Evolutionary conservation across 2,329 filamentous ascomycete species (phyloP).

Genomic region (Botryotinia convoluta): DNA sequence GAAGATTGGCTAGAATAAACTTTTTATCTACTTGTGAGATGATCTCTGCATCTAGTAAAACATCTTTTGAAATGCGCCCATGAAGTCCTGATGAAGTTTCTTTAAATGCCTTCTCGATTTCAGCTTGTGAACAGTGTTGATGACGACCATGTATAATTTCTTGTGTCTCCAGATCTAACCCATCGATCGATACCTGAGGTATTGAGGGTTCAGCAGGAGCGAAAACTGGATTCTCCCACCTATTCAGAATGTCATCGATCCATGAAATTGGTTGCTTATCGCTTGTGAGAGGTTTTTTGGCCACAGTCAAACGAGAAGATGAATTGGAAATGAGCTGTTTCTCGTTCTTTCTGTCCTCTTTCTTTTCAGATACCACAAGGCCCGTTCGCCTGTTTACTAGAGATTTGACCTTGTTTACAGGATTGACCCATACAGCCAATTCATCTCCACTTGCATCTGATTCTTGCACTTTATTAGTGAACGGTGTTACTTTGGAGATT

Average conservation of each 20-base stretch:
- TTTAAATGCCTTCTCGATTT: conserved; percentile 35
- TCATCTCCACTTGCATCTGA: conserved; percentile 37
- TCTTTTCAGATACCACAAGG: conserved; percentile 39
- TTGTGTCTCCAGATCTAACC: conserved; percentile 31
- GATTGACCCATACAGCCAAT: conserved; percentile 58
- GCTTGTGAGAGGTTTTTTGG: conserved; percentile 32
- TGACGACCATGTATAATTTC: conserved; percentile 29
- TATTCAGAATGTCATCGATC: conserved; percentile 58
- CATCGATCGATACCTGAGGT: conserved; percentile 42
- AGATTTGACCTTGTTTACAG: conserved; percentile 51
- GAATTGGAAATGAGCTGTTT: not conserved
- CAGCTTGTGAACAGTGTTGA: conserved; percentile 33
- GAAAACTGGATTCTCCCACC: conserved; percentile 79
- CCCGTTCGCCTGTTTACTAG: conserved; percentile 57
- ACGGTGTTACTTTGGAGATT: not conserved
- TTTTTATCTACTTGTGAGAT: conserved; percentile 86
- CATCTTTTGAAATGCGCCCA: conserved; percentile 58
- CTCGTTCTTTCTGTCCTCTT: conserved; percentile 19
- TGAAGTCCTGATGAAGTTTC: conserved; percentile 33
- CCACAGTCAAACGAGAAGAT: not conserved
- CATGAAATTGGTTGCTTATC: conserved; percentile 44
- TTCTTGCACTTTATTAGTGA: conserved; percentile 14
- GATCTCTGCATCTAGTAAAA: conserved; percentile 59
- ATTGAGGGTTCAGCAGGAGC: conserved; percentile 47
- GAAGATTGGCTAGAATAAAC: conserved; percentile 69